Percentiles rank a stretch among this genome's conserved stretches.
phyloP scores from a whole-genome alignment of 2,329 filamentous ascomycete species.

The Stemphylium beticola region DNA sequence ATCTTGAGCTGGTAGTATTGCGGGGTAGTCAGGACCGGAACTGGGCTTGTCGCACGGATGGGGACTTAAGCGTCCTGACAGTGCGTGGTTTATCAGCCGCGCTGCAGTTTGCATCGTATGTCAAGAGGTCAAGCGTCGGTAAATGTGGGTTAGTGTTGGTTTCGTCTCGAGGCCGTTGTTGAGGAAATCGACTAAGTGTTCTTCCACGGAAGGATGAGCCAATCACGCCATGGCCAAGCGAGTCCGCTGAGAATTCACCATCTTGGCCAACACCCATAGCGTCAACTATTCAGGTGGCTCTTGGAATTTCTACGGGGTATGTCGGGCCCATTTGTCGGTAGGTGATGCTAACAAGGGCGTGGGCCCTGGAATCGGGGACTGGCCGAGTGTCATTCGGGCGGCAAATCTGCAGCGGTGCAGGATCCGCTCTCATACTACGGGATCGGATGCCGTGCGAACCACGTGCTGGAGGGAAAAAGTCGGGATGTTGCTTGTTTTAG shows the following conservation, averaged over 20 bases:
- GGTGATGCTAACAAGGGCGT: conserved; percentile 2
- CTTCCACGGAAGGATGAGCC: conserved; percentile 9
- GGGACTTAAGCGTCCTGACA: conserved; percentile 12
- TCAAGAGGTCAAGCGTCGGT: conserved; percentile 6
- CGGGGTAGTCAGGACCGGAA: conserved; percentile 9
- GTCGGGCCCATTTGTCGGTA: conserved; percentile 12
- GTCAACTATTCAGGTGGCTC: background rate
- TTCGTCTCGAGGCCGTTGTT: conserved; percentile 26
- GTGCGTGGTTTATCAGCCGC: conserved; percentile 14
- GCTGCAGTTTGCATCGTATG: background rate
- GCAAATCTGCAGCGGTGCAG: conserved; percentile 3
- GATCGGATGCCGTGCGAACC: background rate
- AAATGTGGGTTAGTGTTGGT: conserved; percentile 14
- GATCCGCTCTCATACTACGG: background rate
- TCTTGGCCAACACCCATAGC: conserved; percentile 22
- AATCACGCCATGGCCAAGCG: conserved; percentile 26
- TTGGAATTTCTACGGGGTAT: conserved; percentile 17
- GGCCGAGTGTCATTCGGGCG: conserved; percentile 7
- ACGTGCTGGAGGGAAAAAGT: conserved; percentile 8
- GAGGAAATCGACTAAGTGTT: background rate
- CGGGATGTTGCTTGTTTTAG: conserved; percentile 5
- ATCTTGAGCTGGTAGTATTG: conserved; percentile 18
- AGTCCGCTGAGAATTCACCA: background rate
- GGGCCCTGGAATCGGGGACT: background rate
- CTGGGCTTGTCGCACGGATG: conserved; percentile 11